These are phyloP conservation scores for Aspergillus tanneri DNA, from an alignment of 2,329 filamentous ascomycete genomes.

Conservation along the genomic window DNA sequence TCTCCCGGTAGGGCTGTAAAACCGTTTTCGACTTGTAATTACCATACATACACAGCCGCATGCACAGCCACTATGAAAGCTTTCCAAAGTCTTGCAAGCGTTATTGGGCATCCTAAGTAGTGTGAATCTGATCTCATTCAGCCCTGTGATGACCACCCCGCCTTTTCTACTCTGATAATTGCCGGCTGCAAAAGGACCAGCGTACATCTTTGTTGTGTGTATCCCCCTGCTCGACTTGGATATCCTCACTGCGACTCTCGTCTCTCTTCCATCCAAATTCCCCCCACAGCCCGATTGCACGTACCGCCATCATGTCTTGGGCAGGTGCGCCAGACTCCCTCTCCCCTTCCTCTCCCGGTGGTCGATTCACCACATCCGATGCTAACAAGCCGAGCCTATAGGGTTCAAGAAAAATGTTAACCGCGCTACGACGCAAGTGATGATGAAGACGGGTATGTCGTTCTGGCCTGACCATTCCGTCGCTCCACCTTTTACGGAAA, in stretches of 20 bases:
- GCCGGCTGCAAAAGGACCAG: too few relatives aligned
- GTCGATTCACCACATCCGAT: not conserved
- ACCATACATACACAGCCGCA: not conserved
- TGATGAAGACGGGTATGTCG: slow-evolving; percentile 91
- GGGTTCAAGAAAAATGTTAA: slow-evolving; percentile 97
- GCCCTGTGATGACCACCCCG: slow-evolving; percentile 6
- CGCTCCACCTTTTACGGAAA: slow-evolving; percentile 2
- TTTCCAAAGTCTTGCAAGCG: slow-evolving; percentile 2
- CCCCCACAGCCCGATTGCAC: too few relatives aligned
- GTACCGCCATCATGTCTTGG: slow-evolving; percentile 66
- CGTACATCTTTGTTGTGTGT: not conserved
- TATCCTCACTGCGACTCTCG: not conserved
- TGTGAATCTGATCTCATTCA: slow-evolving; percentile 3
- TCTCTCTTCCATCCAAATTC: not conserved
- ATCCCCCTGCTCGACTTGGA: not conserved
- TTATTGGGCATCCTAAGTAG: slow-evolving; percentile 7
- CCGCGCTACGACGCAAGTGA: slow-evolving; percentile 97
- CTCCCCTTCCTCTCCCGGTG: not conserved
- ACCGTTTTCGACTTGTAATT: too few relatives aligned
- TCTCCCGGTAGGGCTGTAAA: too few relatives aligned
- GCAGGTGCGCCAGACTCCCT: slow-evolving; percentile 54
- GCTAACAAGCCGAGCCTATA: slow-evolving; percentile 35
- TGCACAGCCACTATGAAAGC: slow-evolving; percentile 2
- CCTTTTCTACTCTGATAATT: not conserved
- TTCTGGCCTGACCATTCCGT: slow-evolving; percentile 15